phyloP scores from a whole-genome alignment of 2,329 filamentous ascomycete species.

The Ophiostoma montium region DNA sequence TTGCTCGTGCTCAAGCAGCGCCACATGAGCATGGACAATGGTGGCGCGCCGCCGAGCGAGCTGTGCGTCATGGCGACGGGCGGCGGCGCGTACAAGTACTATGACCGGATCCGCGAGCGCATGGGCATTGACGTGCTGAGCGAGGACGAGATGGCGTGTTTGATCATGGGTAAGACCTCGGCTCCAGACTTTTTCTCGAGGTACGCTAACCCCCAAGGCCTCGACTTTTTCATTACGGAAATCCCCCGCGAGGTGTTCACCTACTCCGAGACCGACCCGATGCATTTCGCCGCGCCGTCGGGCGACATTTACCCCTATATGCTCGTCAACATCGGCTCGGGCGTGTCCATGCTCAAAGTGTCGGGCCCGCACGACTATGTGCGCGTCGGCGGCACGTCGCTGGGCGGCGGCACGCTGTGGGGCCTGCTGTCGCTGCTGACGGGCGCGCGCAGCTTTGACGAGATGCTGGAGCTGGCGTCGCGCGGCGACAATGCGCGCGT shows the following conservation, averaged over 20 bases:
- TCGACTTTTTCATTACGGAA: conserved; percentile 98
- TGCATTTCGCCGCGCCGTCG: conserved; percentile 65
- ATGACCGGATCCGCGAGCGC: conserved; percentile 73
- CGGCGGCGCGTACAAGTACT: conserved; percentile 92
- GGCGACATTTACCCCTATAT: conserved; percentile 78
- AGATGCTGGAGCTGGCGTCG: conserved; percentile 88
- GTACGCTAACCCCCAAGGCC: conserved; percentile 37
- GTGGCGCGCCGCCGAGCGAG: conserved; percentile 54
- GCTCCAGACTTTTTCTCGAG: conserved; percentile 15
- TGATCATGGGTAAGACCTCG: conserved; percentile 93
- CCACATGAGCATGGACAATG: conserved; percentile 69
- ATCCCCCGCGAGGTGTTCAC: conserved; percentile 96
- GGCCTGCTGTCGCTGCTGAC: conserved; percentile 83
- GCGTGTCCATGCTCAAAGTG: conserved; percentile 94
- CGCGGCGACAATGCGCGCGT: conserved; percentile 84
- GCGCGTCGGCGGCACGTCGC: conserved; percentile 85
- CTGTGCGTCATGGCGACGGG: conserved; percentile 92
- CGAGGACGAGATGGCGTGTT: conserved; percentile 97
- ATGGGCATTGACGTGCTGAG: conserved; percentile 77
- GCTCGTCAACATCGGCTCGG: conserved; percentile 94
- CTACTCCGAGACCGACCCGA: conserved; percentile 79
- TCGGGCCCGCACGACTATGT: conserved; percentile 75
- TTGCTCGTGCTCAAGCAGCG: conserved; percentile 76
- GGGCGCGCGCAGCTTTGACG: conserved; percentile 89
- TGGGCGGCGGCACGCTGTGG: conserved; percentile 97